phyloP scores from a whole-genome alignment of 1,284 basidiomycete genomes.

The Kalmanozyma brasiliensis region DNA sequence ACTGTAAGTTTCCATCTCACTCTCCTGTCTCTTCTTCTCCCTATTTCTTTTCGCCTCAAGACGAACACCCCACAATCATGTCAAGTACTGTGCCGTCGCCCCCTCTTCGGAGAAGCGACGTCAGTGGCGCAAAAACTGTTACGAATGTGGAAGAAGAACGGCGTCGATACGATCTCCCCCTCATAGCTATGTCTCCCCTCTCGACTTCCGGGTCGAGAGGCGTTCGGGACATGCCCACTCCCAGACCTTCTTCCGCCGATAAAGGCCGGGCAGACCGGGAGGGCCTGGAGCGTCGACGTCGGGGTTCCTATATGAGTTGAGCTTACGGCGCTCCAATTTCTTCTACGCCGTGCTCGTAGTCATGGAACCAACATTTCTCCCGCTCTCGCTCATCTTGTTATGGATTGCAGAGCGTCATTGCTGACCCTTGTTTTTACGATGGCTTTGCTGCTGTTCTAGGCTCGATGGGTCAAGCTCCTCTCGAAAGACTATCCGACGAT shows the following conservation, averaged over 20 bases:
- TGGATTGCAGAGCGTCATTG: constrained; percentile 6
- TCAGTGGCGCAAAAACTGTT: constrained; percentile 70
- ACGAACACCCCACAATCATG: constrained; percentile 62
- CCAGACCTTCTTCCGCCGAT: constrained; percentile 67
- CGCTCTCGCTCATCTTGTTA: constrained; percentile 1
- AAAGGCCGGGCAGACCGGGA: constrained; percentile 62
- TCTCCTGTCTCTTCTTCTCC: constrained; percentile 7
- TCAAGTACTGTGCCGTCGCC: constrained; percentile 64
- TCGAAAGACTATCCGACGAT: constrained; percentile 94
- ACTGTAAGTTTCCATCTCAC: constrained; percentile 76
- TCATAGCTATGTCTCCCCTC: constrained; percentile 68
- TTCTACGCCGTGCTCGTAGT: constrained; percentile 59
- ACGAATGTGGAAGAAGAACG: constrained; percentile 75
- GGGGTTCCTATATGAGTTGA: constrained; percentile 64
- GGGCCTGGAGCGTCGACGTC: constrained; percentile 56
- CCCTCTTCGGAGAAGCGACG: constrained; percentile 10
- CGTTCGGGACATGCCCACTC: constrained; percentile 57
- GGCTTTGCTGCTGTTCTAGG: constrained; percentile 71
- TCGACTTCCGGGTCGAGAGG: constrained; percentile 66
- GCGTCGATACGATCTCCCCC: constrained; percentile 68
- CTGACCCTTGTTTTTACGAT: constrained; percentile 15
- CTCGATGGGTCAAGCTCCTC: constrained; percentile 94
- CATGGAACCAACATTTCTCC: constrained; percentile 56
- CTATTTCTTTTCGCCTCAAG: constrained; percentile 17
- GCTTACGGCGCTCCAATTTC: constrained; percentile 45